Evolutionary conservation across 768 basidiomycete species (phyloP), one percentile per base, ranked within the genome.

Genomic region (Sistotremastrum suecicum): DNA sequence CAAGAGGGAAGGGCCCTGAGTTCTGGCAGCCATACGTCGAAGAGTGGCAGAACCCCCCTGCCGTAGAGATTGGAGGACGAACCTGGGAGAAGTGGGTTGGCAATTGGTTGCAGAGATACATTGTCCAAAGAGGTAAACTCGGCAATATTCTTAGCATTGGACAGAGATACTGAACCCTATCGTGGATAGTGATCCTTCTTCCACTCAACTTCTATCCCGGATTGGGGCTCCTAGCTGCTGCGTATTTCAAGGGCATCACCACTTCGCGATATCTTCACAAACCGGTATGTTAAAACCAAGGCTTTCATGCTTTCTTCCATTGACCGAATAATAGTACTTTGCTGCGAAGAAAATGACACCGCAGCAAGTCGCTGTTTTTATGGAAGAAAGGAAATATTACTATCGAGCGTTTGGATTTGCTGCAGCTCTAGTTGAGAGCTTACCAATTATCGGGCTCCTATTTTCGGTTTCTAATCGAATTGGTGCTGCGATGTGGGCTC

Each of bases 401-500:
- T 92, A 94, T 54, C 68, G 81, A 89, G 87, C 71, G 0, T 95
- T 95, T 55, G 91, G 91, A 4, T 91, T 94, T 57, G 60, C 75
- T 0, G 85, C 91, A 0, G 78, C 88, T 0, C 63, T 94, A 4
- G 66, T 91, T 2, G 91, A 95, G 61, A 71, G 73, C 2, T 63
- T 94, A 0, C 91, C 91, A 0, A 71, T 95, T 48, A 55, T 89
- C 3, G 91, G 91, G 0, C 63, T 94, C 4, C 61, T 83, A 7
- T 88, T 94, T 58, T 80, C 80, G 2, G 68, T 94, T 11, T 90
- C 87, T 0, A 92, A 94, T 58, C 71, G 87, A 5, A 74, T 94
- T 29, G 90, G 90, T 5, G 91, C 87, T 2, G 89, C 89, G 1
- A 94, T 95, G 91, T 95, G 89, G 83, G 83, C 85, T 4, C 77